phyloP scores from a whole-genome alignment of 2,329 filamentous ascomycete species.

The Fusarium caatingaense region DNA sequence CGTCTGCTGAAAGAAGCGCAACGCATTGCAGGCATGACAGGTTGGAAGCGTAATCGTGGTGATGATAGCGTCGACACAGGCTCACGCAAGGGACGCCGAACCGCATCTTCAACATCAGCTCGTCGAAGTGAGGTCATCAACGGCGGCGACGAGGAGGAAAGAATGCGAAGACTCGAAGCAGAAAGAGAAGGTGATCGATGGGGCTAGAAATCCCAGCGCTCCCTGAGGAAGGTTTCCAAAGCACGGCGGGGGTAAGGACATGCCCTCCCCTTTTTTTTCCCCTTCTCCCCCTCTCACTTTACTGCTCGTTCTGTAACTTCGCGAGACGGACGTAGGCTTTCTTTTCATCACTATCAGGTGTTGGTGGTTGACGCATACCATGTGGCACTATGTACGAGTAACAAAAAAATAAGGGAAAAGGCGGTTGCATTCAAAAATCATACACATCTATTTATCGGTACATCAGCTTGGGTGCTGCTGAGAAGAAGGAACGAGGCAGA shows the following conservation, averaged over 20 bases:
- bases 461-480: slow-evolving; percentile 10
- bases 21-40: slow-evolving; percentile 66
- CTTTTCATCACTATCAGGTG: slow-evolving; percentile 16
- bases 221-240: slow-evolving; percentile 14
- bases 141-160: slow-evolving; percentile 63
- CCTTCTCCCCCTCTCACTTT: neutral
- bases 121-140: slow-evolving; percentile 62
- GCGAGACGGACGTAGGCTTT: slow-evolving; percentile 3
- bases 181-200: slow-evolving; percentile 68
- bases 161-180: slow-evolving; percentile 66
- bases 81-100: slow-evolving; percentile 55
- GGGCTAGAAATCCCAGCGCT: slow-evolving; percentile 49
- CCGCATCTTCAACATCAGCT: slow-evolving; percentile 47
- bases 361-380: slow-evolving; percentile 22
- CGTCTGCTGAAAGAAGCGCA: slow-evolving; percentile 76
- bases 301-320: neutral
- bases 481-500: neutral
- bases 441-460: slow-evolving; percentile 13
- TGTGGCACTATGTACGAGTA: slow-evolving; percentile 27
- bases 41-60: slow-evolving; percentile 63
- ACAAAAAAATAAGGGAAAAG: slow-evolving; percentile 4
- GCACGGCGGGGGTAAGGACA: slow-evolving; percentile 19
- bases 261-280: neutral
- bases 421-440: slow-evolving; percentile 10
- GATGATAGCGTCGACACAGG: slow-evolving; percentile 53